Conservation (phyloP, 2,329 filamentous ascomycete genomes). For the Sporothrix brunneoviolacea region DNA sequence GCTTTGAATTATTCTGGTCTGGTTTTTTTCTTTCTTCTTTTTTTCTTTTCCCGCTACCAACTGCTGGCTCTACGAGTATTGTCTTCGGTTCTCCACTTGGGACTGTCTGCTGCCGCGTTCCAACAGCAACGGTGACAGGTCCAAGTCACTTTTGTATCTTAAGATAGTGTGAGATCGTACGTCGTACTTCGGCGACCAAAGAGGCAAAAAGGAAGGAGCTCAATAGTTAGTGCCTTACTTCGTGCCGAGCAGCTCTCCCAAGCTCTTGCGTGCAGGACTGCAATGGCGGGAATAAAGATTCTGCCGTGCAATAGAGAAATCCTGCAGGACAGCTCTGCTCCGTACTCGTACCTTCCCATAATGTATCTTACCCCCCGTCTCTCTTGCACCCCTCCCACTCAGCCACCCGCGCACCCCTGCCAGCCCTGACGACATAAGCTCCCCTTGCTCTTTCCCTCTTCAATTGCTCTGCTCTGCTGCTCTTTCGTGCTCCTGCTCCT, state of each 20-base stretch:
- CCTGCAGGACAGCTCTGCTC: too few species aligned
- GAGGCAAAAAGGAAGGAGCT: too few species aligned
- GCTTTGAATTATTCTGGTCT: background rate
- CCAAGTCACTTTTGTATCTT: too few species aligned
- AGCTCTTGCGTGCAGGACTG: too few species aligned
- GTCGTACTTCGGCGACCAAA: too few species aligned
- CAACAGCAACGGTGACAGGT: background rate
- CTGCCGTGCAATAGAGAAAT: too few species aligned
- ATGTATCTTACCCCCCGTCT: constrained; percentile 1
- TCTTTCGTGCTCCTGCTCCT: too few species aligned
- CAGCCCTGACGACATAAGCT: constrained; percentile 19
- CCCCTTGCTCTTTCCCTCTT: constrained; percentile 11
- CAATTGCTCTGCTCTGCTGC: too few species aligned
- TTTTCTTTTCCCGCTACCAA: constrained; percentile 1
- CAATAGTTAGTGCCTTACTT: too few species aligned
- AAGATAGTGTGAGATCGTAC: too few species aligned
- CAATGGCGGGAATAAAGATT: too few species aligned
- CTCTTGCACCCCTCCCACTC: constrained; percentile 10
- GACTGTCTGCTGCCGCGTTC: constrained; percentile 1
- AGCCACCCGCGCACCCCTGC: constrained; percentile 14
- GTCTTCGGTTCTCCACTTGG: constrained; percentile 3
- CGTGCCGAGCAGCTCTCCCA: too few species aligned
- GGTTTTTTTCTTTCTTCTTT: background rate
- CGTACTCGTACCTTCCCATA: background rate
- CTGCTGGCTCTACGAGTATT: constrained; percentile 2